Evolutionary conservation across 2,329 filamentous ascomycete genomes (phyloP), one percentile per base, ranked within the genome.

Genomic region (Epichloe sp.): DNA sequence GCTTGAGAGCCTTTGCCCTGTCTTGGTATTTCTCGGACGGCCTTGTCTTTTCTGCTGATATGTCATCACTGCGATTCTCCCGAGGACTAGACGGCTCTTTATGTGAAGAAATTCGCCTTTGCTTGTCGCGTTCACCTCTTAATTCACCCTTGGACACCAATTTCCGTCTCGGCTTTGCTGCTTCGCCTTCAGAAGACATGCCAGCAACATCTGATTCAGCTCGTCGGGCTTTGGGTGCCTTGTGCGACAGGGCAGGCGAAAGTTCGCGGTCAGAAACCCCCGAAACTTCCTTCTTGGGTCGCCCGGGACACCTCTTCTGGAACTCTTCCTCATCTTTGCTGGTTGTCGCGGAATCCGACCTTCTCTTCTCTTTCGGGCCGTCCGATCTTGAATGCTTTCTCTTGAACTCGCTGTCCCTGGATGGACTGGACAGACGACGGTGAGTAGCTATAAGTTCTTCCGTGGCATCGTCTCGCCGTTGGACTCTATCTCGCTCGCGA

Each of bases 91-190:
- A 67, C 1, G 74, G 70, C 40, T 80, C 77, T 55, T 77, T 76
- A 26, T 74, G 54, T 3, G 71, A 71, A 6, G 49, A 41, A 17
- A 31, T 43, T 17, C 80, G 76, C 17, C 79, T 71, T 56, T 80
- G 76, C 61, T 76, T 77, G 50, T 79, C 75, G 17, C 76, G 70
- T 59, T 80, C 77, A 10, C 76, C 77, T 54, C 79, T 78, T 40
- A 82, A 64, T 52, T 83, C 80, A 48, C 75, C 76, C 37, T 80
- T 80, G 1, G 80, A 83, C 19, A 84, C 72, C 11, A 85, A 71
- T 59, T 83, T 85, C 40, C 79, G 71, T 23, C 80, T 69, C 2
- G 80, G 79, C 59, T 83, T 84, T 21, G 71, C 62, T 8, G 75
- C 63, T 60, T 81, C 79, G 2, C 73, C 79, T 59, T 77, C 77